A percentile compares a stretch with the other conserved stretches of the same genome.
These are phyloP conservation scores for Vitis rupestris DNA, from an alignment of 164 flowering plant genomes.

Conservation along the genomic window DNA sequence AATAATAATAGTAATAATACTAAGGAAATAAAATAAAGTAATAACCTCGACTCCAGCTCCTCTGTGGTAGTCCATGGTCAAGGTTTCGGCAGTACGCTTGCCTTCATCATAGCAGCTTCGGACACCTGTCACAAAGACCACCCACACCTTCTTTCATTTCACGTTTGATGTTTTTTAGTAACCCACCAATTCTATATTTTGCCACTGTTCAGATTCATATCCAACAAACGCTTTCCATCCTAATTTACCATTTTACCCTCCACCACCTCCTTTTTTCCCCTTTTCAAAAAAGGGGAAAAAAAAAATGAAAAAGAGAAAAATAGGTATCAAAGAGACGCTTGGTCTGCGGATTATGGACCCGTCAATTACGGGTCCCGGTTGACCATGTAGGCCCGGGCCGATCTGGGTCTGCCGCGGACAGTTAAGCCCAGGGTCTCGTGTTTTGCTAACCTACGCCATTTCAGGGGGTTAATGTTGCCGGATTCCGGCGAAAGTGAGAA, in stretches of 20 bases:
- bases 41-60: slow-evolving; percentile 85
- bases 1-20: not conserved
- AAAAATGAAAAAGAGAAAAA: not conserved
- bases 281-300: not conserved
- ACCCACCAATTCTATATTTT: not conserved
- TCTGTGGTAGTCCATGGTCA: slow-evolving; percentile 86
- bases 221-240: not conserved
- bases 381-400: not conserved
- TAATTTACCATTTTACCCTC: not conserved
- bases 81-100: slow-evolving; percentile 80
- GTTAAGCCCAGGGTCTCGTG: too few species aligned
- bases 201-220: not conserved
- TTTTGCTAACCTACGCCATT: slow-evolving; percentile 12
- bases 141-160: not conserved
- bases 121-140: slow-evolving; percentile 61
- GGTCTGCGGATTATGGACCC: slow-evolving; percentile 7
- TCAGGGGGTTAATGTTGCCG: not conserved
- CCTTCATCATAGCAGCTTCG: slow-evolving; percentile 90
- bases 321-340: too few species aligned
- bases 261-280: not conserved
- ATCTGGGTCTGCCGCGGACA: too few species aligned
- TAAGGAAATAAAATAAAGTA: not conserved
- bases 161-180: not conserved
- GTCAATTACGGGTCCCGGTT: slow-evolving; percentile 10
- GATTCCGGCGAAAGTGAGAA: not conserved